phyloP scores from a whole-genome alignment of 768 basidiomycete species.

The Lactarius akahatsu region DNA sequence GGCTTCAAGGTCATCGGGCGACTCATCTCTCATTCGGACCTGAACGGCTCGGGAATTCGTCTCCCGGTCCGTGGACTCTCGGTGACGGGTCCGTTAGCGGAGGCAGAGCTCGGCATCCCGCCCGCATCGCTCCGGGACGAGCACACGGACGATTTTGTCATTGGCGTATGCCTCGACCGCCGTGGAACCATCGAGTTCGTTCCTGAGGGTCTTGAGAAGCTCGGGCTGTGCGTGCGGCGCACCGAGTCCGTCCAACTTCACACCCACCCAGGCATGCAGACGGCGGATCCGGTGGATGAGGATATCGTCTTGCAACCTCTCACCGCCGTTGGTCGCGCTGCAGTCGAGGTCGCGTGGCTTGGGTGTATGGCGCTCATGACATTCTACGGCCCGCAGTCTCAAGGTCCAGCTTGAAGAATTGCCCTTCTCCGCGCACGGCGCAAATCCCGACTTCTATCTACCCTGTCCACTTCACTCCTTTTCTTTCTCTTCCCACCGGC shows the following conservation, averaged over 20 bases:
- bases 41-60: slow-evolving; percentile 71
- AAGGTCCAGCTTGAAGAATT: slow-evolving; percentile 1
- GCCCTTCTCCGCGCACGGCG: background rate
- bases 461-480: background rate
- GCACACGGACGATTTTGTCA: slow-evolving; percentile 44
- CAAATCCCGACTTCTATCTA: background rate
- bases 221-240: slow-evolving; percentile 57
- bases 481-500: background rate
- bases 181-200: slow-evolving; percentile 73
- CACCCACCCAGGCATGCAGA: slow-evolving; percentile 30
- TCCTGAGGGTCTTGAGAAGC: slow-evolving; percentile 71
- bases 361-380: slow-evolving; percentile 52
- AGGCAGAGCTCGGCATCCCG: slow-evolving; percentile 38
- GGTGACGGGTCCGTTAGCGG: slow-evolving; percentile 58
- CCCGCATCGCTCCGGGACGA: slow-evolving; percentile 40
- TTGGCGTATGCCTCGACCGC: slow-evolving; percentile 62
- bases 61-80: slow-evolving; percentile 70
- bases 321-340: slow-evolving; percentile 50
- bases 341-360: slow-evolving; percentile 55
- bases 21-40: slow-evolving; percentile 67
- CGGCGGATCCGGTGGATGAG: slow-evolving; percentile 44
- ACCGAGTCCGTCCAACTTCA: slow-evolving; percentile 19
- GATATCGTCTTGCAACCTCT: slow-evolving; percentile 45
- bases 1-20: slow-evolving; percentile 75
- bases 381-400: slow-evolving; percentile 33